phyloP scores from a whole-genome alignment of 2,329 filamentous ascomycete species.

The Trichoderma afroharzianum region DNA sequence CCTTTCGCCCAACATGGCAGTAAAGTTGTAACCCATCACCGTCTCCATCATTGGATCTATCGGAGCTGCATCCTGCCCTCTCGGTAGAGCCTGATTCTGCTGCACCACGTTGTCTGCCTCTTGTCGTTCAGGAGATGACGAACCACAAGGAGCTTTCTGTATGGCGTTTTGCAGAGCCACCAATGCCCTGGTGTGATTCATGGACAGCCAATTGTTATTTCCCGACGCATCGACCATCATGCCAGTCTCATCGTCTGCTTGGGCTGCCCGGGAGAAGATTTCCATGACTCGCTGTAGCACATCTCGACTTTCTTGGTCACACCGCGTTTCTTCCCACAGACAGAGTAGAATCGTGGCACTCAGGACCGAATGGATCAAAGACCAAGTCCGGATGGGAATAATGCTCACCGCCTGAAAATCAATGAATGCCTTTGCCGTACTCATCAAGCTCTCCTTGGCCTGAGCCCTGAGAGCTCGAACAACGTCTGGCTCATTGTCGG shows the following conservation, averaged over 20 bases:
- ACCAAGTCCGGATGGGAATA: slow-evolving; percentile 15
- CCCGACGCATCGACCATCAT: neutral
- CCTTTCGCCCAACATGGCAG: neutral
- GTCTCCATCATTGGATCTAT: neutral
- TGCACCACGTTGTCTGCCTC: neutral
- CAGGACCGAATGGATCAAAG: slow-evolving; percentile 5
- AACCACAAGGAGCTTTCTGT: neutral
- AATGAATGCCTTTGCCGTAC: slow-evolving; percentile 1
- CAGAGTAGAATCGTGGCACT: slow-evolving; percentile 12
- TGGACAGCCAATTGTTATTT: slow-evolving; percentile 9
- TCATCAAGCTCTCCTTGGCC: slow-evolving; percentile 12
- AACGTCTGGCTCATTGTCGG: neutral
- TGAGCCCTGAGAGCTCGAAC: neutral
- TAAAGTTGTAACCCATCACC: neutral
- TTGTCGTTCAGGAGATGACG: neutral
- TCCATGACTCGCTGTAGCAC: slow-evolving; percentile 12
- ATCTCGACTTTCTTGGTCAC: slow-evolving; percentile 5
- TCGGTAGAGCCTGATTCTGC: neutral
- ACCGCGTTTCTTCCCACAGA: slow-evolving; percentile 12
- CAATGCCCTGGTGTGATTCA: neutral
- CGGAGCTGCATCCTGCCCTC: neutral
- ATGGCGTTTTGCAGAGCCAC: slow-evolving; percentile 11
- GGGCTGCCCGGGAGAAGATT: slow-evolving; percentile 8
- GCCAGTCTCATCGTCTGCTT: slow-evolving; percentile 6
- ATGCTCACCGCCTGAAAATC: slow-evolving; percentile 10